Base-by-base conservation (phyloP, 2,329 filamentous ascomycete genomes). In the Herpotrichia juniperi region DNA sequence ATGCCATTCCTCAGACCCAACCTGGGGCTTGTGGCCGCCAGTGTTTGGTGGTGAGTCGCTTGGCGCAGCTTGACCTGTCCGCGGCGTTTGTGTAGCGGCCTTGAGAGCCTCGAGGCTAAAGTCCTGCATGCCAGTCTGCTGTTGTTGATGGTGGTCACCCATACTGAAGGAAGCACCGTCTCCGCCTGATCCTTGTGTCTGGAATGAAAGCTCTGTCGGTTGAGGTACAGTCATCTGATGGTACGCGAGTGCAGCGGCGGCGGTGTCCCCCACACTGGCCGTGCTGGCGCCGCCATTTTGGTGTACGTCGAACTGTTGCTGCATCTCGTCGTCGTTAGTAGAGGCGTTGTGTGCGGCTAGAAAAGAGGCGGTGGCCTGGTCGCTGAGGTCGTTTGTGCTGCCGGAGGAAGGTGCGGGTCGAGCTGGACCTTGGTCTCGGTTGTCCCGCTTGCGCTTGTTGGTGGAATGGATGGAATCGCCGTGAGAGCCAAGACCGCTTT, bases 1-100 rank as follows among this genome's bases (percentile, higher is more conserved):
- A 74, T 99, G 94, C 94, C 94, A 99, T 75, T 97, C 93, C 48
- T 96, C 91, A 1, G 92, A 94, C 2, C 94, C 94, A n/a, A 97
- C 94, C 6, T 88, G 85, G 7, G 93, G 93, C 75, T 97, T 97
- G 40, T 68, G 70, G 22, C 66, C 54, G 14, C 60, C 53, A 32
- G 61, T 66, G 42, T 64, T 64, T 14, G 72, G 71, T 10, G 72
- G 67, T 24, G 71, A 72, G 37, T 73, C 72, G 59, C 68, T 73
- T 26, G 61, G 57, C 8, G 61, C 59, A 25, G 63, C 46, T 50
- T 68, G 67, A 19, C 51, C 82, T 77, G 49, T 79, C 73, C 67
- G 82, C 74, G 59, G 78, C 74, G 59, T 79, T 62, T 72, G 68
- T 40, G 71, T 72, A 10, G 76, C 79, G 14, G 76, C 79, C 58